Base-by-base conservation (phyloP, 2,329 filamentous ascomycete species). In the Plenodomus biglobosus region DNA sequence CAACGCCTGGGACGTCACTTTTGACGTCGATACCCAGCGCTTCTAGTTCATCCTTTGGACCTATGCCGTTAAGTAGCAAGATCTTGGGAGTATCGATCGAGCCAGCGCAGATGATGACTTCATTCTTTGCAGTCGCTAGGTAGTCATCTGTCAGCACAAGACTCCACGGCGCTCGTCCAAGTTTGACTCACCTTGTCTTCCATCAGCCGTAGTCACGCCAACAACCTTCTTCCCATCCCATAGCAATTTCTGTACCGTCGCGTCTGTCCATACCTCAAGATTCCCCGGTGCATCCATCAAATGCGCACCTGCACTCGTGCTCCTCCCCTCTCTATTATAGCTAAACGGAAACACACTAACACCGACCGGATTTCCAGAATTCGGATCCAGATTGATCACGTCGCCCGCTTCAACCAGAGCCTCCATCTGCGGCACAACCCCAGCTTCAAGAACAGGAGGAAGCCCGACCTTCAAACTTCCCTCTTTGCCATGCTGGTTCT, bases 391-490 rank as follows among this genome's bases (percentile, higher is more conserved):
- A 44, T 82, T 77, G 2, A 83, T 62, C 1, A 76, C 76, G 8
- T 85, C 69, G 42, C 81, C 82, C 50, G 77, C 73, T 2, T 76
- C 78, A n/a, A 77, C 65, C 64, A 84, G 76, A 0, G 82, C 84
- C 42, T 83, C 74, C 45, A 82, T 70, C 8, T 81, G 60, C 35
- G 78, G 70, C 37, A 79, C 65, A 3, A 80, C 80, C 17, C 84
- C 84, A 3, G 79, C 79, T n/a, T 81, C 80, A 3, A 83, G 65
- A 48, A 80, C 76, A 43, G 81, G 77, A 1, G 82, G 82, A 51
- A 71, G 34, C 10, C 58, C 56, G 0, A 70, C 54, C 36, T 62
- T 62, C 18, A 71, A 48, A 13, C 38, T 42, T 0, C 65, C 66
- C 2, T 50, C 57, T 1, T 48, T 69, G 0, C 82, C 82, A 61